Conservation (phyloP, 2,329 filamentous ascomycete genomes). For the Fusarium azukiicola region DNA sequence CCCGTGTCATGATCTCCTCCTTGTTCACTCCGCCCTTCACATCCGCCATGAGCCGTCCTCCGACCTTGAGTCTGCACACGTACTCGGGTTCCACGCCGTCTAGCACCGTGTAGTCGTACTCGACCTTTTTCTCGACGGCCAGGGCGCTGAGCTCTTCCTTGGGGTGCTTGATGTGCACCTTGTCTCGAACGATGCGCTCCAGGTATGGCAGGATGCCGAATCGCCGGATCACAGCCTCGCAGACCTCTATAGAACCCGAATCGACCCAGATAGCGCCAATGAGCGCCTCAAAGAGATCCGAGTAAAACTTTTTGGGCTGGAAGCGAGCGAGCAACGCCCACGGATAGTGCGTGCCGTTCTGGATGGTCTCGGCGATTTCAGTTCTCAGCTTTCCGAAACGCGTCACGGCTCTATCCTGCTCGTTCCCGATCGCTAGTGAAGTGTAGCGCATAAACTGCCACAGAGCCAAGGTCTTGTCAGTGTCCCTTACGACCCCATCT, state of each 20-base stretch:
- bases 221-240: constrained; percentile 78
- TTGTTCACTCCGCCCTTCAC: constrained; percentile 69
- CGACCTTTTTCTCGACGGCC: constrained; percentile 73
- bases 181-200: constrained; percentile 77
- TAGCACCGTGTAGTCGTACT: constrained; percentile 70
- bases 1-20: constrained; percentile 77
- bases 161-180: constrained; percentile 79
- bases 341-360: constrained; percentile 80
- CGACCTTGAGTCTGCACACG: constrained; percentile 73
- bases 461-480: constrained; percentile 67
- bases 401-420: constrained; percentile 67
- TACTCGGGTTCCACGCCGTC: constrained; percentile 54
- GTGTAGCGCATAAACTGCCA: constrained; percentile 86
- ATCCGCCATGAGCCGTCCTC: constrained; percentile 67
- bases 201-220: constrained; percentile 85
- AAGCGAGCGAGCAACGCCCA: constrained; percentile 87
- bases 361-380: constrained; percentile 73
- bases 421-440: constrained; percentile 68
- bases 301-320: constrained; percentile 87
- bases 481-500: constrained; percentile 42
- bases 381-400: constrained; percentile 72
- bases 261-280: constrained; percentile 94
- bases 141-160: constrained; percentile 85
- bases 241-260: constrained; percentile 80
- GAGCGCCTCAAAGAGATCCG: constrained; percentile 90